These are phyloP conservation scores for Dioszegia hungarica DNA, from an alignment of 768 basidiomycete genomes.

Conservation along the genomic window DNA sequence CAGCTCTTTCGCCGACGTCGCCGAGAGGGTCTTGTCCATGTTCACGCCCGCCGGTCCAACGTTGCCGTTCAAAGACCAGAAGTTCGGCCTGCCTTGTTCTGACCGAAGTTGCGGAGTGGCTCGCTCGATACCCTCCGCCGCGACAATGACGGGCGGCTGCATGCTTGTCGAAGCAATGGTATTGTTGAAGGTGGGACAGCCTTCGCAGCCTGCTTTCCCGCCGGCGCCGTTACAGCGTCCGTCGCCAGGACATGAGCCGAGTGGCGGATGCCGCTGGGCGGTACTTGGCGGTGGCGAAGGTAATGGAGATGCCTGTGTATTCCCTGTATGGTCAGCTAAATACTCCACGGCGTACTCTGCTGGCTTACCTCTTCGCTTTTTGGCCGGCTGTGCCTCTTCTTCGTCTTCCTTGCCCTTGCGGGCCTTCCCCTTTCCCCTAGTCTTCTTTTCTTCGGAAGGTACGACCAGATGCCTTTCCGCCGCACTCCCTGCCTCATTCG, in stretches of 20 bases:
- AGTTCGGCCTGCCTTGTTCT: not conserved
- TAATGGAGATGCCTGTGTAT: slow-evolving; percentile 7
- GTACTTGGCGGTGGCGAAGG: slow-evolving; percentile 28
- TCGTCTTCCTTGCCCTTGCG: slow-evolving; percentile 1
- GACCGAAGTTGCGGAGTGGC: slow-evolving; percentile 6
- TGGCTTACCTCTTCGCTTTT: slow-evolving; percentile 32
- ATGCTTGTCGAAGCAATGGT: slow-evolving; percentile 51
- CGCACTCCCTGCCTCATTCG: slow-evolving; percentile 4
- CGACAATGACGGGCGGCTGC: slow-evolving; percentile 49
- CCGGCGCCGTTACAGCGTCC: slow-evolving; percentile 97
- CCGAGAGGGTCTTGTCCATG: slow-evolving; percentile 16
- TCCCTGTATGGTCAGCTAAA: slow-evolving; percentile 15
- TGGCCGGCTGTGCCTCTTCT: slow-evolving; percentile 23
- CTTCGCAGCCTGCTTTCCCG: slow-evolving; percentile 83
- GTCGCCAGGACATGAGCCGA: slow-evolving; percentile 89
- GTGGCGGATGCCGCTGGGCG: slow-evolving; percentile 26
- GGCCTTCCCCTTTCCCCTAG: not conserved
- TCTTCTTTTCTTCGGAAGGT: not conserved
- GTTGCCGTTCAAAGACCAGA: not conserved
- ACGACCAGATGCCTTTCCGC: not conserved
- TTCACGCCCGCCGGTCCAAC: not conserved
- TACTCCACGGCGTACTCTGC: not conserved
- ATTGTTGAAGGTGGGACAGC: slow-evolving; percentile 97
- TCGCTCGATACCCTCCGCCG: slow-evolving; percentile 49
- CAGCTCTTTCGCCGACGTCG: slow-evolving; percentile 3